Conservation (phyloP, 2,329 filamentous ascomycete species). For the Madurella mycetomatis region DNA sequence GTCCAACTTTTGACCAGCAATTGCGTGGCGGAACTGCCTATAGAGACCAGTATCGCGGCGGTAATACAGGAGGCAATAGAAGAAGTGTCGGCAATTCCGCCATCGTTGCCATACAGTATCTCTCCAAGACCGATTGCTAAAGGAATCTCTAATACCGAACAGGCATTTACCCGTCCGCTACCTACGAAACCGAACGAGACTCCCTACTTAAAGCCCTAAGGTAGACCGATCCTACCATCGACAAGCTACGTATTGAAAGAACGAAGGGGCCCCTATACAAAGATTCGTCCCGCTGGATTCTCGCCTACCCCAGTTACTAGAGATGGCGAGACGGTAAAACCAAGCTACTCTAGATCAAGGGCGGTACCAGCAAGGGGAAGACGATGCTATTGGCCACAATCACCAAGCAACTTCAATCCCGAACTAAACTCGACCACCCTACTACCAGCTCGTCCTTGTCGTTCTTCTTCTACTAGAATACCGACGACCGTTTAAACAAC, state of each 20-base stretch:
- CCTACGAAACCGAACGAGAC: not conserved
- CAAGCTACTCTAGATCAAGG: conserved; percentile 3
- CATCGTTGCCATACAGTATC: conserved; percentile 1
- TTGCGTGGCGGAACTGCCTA: not conserved
- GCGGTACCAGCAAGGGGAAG: conserved; percentile 3
- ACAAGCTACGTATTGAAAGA: conserved; percentile 2
- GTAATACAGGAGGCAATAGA: not conserved
- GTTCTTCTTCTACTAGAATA: conserved; percentile 4
- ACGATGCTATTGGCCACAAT: conserved; percentile 1
- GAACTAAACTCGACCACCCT: not conserved
- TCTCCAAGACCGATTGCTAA: not conserved
- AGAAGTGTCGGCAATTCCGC: not conserved
- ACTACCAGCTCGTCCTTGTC: not conserved
- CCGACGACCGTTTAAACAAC: conserved; percentile 1
- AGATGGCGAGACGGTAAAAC: not conserved
- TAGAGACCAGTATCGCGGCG: not conserved
- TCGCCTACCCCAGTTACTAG: not conserved
- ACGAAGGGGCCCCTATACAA: conserved; percentile 2
- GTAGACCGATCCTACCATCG: conserved; percentile 4
- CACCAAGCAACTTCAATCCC: conserved; percentile 2
- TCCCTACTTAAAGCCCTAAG: not conserved
- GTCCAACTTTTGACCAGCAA: not conserved
- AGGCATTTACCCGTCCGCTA: not conserved
- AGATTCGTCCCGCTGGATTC: conserved; percentile 3
- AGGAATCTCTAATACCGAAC: conserved; percentile 1